Evolutionary conservation across 2,329 filamentous ascomycete genomes (phyloP), one percentile per base, ranked within the genome.

Genomic region (Botrytis medusae): DNA sequence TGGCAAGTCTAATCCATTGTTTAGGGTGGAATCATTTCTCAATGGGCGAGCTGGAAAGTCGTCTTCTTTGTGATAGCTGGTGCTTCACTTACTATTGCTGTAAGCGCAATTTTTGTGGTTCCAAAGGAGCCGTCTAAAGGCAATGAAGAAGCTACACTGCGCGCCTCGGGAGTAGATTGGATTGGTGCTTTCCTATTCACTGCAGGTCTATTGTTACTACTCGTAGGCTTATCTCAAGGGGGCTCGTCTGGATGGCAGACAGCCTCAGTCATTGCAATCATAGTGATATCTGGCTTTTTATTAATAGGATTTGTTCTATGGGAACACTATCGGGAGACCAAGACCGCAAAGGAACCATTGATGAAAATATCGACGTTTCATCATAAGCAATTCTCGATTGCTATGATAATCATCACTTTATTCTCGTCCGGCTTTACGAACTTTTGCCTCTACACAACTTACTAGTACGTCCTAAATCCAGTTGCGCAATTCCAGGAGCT

Each of bases 381-480:
- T 59, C 90, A 87, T 79, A 80, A 82, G 8, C 85, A 84, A 10
- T 92, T 93, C 78, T 87, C 86, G 48, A 87, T 89, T 10, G 90
- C 89, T 25, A 89, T 92, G 84, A 79, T 86, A 46, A 88, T 91
- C 77, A 91, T 92, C 87, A 84, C 84, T 0, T 80, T 92, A 2
- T 92, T 92, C 82, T 92, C 91, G 77, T 86, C 87, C 29, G 84
- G 86, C 2, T 93, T 93, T 82, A 92, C 91, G 82, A 90, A 90
- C 80, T 92, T 87, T 76, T 82, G 92, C 57, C 84, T 93, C 74
- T 92, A 87, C 77, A 87, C 89, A 1, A 93, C 91, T 7, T 93
- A 91, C 81, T 92, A 76, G 78, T 79, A 72, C 74, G 77, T 72
- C n/a, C 6, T 57, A 10, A 57, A 16, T 42, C 34, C 29, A 14